Evolutionary conservation across 352 stramenopile genomes (phyloP), one percentile per base, ranked within the genome.

Genomic region (Phytophthora litchii): DNA sequence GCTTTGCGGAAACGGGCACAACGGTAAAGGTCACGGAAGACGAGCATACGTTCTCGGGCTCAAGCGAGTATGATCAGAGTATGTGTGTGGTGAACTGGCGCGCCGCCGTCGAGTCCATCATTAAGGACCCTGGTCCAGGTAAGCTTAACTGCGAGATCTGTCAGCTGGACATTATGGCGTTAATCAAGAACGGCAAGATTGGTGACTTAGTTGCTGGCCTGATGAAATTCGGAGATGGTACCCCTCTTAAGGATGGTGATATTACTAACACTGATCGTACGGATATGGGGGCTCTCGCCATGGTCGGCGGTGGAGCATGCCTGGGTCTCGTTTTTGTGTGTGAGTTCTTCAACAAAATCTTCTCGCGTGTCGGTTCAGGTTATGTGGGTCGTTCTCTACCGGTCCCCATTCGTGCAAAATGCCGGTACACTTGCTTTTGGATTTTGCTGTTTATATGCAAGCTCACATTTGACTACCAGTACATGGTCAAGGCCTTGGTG

Each of bases 401-500:
- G 7, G 86, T 95, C 20, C 86, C 84, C 13, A 72, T 89, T 54
- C 71, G 68, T 19, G 75, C 60, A 8, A 92, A 84, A 56, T 91
- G 80, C 43, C 83, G 83, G 11, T 95, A 95, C 70, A 63, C 73
- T 44, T 95, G 86, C 64, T 95, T 95, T 47, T 95, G 83, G 86
- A 25, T 95, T 3, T 50, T 91, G 9, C 34, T 95, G 35, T 90
- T 91, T 51, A 1, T 74, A 3, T 74, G 83, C 65, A 95, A 95
- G 54, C 61, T 95, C 13, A 83, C 69, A 13, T 92, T 95, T 64
- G 83, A 92, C 52, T 95, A 95, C 71, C 81, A 92, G 63, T 92
- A 89, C 32, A 90, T 95, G 72, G 53, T 95, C 46, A 95, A 95
- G 64, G 72, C 56, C 17, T 58, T 95, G n/a, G 83, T 95, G 13